Evolutionary conservation across 305 asterid genomes (phyloP), one percentile per base, ranked within the genome.

Genomic region (Galium porrigens): DNA sequence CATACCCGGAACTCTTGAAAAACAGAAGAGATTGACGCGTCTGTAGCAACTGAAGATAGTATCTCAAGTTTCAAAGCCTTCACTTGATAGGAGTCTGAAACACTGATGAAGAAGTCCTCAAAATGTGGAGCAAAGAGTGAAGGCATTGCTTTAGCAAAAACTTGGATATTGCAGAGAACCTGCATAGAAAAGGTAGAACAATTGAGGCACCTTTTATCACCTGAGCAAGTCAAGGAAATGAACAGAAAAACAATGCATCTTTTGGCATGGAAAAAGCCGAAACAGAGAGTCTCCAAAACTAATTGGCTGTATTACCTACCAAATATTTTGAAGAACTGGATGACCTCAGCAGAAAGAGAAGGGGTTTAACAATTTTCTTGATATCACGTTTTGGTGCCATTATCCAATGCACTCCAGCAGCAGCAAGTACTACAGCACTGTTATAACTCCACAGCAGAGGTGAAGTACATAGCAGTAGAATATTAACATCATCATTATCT

Each of bases 371-470:
- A 73, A 89, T 87, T 78, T 81, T 89, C 63, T 59, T 69, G 73
- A 89, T 46, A 49, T 89, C 94, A 68, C 82, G 90, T 80, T 71
- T 83, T 51, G 96, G 95, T 53, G 92, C 91, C 97, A 92, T 89
- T 79, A 92, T 87, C 99, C 99, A 92, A 81, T 89, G 95, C 74
- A 92, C 88, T 70, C 97, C 95, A 70, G 99, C 86, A 77, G 97
- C 95, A 66, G 96, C 96, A 74, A 92, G 88, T 76, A 87, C 99
- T 10, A 89, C 99, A 61, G 94, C 97, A 75, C 99, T 87, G 70
- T 92, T 92, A 71, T 78, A 84, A 77, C 94, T 92, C 95, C 89
- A 85, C 61, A 92, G 68, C 71, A 92, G 79, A 52, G 97, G 96
- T 53, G 81, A 86, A 66, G 99, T 89, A 74, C 97, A 92, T 80